Evolutionary conservation across 2,329 filamentous ascomycete species (phyloP), one percentile per base, ranked within the genome.

Genomic region (Pezicula rhizophila): DNA sequence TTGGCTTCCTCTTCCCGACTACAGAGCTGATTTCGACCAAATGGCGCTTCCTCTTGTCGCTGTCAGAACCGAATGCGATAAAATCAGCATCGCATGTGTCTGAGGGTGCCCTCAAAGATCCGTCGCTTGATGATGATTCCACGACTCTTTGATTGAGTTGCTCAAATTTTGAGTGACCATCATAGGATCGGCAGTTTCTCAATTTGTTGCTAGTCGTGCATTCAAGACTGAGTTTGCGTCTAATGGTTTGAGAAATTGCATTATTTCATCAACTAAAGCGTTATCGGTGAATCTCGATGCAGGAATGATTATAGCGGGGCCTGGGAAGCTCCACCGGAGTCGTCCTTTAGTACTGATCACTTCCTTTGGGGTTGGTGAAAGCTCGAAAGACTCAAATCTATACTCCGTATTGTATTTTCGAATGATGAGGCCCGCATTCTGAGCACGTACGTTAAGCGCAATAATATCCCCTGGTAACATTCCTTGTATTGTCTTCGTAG

Each of bases 391-490:
- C 52, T 76, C 70, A 4, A 70, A 59, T 2, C 68, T 53, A 8
- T 57, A 50, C 18, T 57, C 47, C 12, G 58, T 46, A 1, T n/a
- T 23, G 47, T 50, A 45, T 38, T 58, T 62, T 4, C 63, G 64
- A 20, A 75, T 54, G 2, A 77, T 47, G 0, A 77, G 44, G 0
- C 62, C 71, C 2, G 71, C 68, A 53, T 77, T 77, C 50, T 77
- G 73, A 3, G 56, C 62, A 18, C 60, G 62, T 23, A 73, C 58
- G 42, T 74, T 61, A 4, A 77, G 55, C 0, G 68, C 65, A 5
- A 74, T 43, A 4, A 60, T 35, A 55, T 50, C 52, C 52, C 46
- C 46, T 8, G 48, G 33, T 31, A 5, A 17, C 53, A 53, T 51
- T 2, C 35, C 28, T 28, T 10, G 15, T 7, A 52, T 18, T 28